Evolutionary conservation across 257 asterid species (phyloP).

Genomic region (Penstemon davidsonii): DNA sequence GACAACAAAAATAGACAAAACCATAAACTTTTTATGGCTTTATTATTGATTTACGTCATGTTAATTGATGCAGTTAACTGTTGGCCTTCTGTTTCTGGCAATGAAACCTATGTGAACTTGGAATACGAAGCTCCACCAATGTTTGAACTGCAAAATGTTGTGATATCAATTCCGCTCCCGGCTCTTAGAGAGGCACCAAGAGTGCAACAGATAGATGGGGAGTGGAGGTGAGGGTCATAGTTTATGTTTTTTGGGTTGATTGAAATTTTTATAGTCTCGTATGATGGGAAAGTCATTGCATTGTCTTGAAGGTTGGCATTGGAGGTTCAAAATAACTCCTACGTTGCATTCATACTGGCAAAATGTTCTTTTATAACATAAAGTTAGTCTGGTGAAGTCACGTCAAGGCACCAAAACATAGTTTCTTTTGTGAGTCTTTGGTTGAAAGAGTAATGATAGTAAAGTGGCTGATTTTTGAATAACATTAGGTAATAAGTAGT

Average conservation of each 20-base stretch:
- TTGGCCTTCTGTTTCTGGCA: conserved; percentile 96
- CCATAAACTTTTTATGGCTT: background rate
- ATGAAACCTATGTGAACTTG: conserved; percentile 80
- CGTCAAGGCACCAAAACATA: background rate
- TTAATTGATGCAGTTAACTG: conserved; percentile 64
- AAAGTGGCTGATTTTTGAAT: conserved; percentile 1
- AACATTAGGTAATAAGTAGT: background rate
- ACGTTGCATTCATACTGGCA: background rate
- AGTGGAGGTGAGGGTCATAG: conserved; percentile 62
- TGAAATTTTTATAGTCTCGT: background rate
- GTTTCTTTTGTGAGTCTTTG: background rate
- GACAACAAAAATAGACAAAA: background rate
- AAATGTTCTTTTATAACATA: background rate
- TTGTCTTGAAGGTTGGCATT: background rate
- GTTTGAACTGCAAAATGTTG: conserved; percentile 85
- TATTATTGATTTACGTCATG: conserved; percentile 18
- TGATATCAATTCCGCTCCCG: conserved; percentile 93
- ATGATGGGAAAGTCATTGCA: conserved; percentile 10
- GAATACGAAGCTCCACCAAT: conserved; percentile 82
- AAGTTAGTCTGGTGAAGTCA: background rate
- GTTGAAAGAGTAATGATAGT: background rate
- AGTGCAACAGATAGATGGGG: conserved; percentile 88
- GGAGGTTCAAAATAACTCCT: background rate
- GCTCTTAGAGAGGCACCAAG: conserved; percentile 86
- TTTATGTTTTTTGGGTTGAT: conserved; percentile 9